A percentile compares a stretch with the other conserved stretches of the same genome.
Conservation (phyloP, 441 rosid genomes). For the Jatropha podagrica region DNA sequence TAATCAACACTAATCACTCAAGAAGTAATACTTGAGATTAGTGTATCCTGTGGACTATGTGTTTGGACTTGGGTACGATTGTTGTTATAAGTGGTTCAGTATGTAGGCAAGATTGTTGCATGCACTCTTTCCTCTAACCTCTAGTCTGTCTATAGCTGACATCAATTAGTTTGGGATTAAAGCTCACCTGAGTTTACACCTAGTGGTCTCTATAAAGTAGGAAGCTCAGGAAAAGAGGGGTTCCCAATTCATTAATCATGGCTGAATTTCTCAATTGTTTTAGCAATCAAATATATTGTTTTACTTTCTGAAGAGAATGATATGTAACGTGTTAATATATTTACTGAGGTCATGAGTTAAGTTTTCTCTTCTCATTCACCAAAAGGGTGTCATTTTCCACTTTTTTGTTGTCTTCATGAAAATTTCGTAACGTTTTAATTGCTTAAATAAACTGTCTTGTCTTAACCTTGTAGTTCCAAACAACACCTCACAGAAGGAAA, state of each 20-base stretch:
- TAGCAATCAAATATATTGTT: neutral
- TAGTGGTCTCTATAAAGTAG: neutral
- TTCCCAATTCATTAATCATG: neutral
- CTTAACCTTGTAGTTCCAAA: constrained; percentile 36
- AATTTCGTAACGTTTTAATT: neutral
- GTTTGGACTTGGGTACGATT: neutral
- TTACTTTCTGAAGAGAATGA: neutral
- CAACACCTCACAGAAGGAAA: constrained; percentile 38
- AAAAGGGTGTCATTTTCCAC: neutral
- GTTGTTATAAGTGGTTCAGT: neutral
- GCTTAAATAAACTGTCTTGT: constrained; percentile 23
- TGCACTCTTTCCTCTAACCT: no score
- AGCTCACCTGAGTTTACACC: neutral
- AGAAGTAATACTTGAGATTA: neutral
- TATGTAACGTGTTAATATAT: neutral
- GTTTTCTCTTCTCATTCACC: neutral
- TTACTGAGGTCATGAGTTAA: neutral
- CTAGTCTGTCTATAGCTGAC: no score
- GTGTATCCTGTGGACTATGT: neutral
- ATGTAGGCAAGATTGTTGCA: neutral
- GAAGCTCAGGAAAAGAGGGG: neutral
- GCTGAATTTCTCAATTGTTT: neutral
- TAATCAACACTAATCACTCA: neutral
- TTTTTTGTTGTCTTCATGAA: neutral
- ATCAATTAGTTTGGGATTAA: neutral